These are phyloP conservation scores for Peniophora sp. DNA, from an alignment of 1,284 basidiomycete species.

Conservation along the genomic window DNA sequence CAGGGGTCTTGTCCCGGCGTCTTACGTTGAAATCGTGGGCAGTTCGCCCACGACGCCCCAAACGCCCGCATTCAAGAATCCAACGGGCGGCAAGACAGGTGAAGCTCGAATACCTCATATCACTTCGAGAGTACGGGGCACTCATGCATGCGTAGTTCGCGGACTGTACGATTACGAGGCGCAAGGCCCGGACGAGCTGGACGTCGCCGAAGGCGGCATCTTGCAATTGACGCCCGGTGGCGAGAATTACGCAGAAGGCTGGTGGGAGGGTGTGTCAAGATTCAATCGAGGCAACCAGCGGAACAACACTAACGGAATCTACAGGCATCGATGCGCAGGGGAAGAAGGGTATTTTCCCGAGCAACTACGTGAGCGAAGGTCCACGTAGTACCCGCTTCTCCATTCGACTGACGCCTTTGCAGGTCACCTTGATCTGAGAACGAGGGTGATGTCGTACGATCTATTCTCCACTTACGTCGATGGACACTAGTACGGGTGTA, in stretches of 20 bases:
- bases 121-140: not conserved
- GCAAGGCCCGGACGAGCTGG: slow-evolving; percentile 63
- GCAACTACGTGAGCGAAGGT: slow-evolving; percentile 63
- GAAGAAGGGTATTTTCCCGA: slow-evolving; percentile 72
- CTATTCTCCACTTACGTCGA: slow-evolving; percentile 8
- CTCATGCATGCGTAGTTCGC: slow-evolving; percentile 31
- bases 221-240: slow-evolving; percentile 63
- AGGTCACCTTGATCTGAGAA: slow-evolving; percentile 14
- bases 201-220: slow-evolving; percentile 49
- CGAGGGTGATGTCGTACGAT: slow-evolving; percentile 6
- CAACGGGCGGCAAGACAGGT: not conserved
- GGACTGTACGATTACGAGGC: slow-evolving; percentile 65
- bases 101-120: not conserved
- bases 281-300: not conserved
- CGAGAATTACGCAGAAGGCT: slow-evolving; percentile 61
- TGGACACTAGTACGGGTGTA: no score
- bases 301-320: slow-evolving; percentile 9
- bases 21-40: slow-evolving; percentile 49
- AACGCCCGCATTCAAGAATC: slow-evolving; percentile 5
- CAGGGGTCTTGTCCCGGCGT: slow-evolving; percentile 71
- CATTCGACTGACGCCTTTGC: slow-evolving; percentile 4
- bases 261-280: slow-evolving; percentile 66
- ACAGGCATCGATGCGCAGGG: slow-evolving; percentile 54
- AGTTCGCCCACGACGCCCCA: slow-evolving; percentile 13
- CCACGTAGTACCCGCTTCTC: slow-evolving; percentile 6